Evolutionary conservation across 148 eudicot genomes (phyloP).

Genomic region (Chenopodium formosanum): DNA sequence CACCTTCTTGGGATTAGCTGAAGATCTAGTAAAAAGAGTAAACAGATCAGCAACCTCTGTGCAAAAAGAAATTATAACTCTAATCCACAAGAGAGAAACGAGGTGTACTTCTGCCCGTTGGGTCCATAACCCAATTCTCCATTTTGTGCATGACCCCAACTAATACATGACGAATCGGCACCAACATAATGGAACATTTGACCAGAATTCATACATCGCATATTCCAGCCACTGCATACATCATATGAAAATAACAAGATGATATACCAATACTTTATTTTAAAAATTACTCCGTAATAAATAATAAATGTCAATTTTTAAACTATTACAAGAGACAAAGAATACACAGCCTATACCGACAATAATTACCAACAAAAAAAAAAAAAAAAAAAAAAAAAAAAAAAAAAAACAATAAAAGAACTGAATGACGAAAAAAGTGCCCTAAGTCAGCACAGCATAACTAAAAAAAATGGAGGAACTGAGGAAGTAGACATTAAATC

Average conservation of each 20-base stretch:
- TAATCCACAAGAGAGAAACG: background rate
- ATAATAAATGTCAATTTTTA: too few relatives aligned
- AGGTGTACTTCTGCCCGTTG: conserved; percentile 48
- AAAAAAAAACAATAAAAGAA: background rate
- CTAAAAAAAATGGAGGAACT: too few relatives aligned
- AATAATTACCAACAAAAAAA: background rate
- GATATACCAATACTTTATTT: background rate
- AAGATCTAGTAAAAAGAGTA: conserved; percentile 41
- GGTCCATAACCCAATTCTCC: conserved; percentile 97
- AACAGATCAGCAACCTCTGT: background rate
- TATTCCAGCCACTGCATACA: conserved; percentile 78
- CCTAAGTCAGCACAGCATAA: too few relatives aligned
- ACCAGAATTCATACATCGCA: conserved; percentile 96
- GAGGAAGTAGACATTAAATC: background rate
- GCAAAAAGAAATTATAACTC: background rate
- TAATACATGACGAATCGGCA: conserved; percentile 92
- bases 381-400: background rate
- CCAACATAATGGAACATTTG: conserved; percentile 88
- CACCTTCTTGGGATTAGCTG: conserved; percentile 65
- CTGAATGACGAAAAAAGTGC: too few relatives aligned
- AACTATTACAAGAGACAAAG: background rate
- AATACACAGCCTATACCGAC: background rate
- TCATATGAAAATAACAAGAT: background rate
- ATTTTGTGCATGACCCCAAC: conserved; percentile 92
- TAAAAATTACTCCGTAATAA: too few relatives aligned